These are phyloP conservation scores for Coemansia sp. DNA, from an alignment of 192 early-diverging fungal species.

Conservation along the genomic window DNA sequence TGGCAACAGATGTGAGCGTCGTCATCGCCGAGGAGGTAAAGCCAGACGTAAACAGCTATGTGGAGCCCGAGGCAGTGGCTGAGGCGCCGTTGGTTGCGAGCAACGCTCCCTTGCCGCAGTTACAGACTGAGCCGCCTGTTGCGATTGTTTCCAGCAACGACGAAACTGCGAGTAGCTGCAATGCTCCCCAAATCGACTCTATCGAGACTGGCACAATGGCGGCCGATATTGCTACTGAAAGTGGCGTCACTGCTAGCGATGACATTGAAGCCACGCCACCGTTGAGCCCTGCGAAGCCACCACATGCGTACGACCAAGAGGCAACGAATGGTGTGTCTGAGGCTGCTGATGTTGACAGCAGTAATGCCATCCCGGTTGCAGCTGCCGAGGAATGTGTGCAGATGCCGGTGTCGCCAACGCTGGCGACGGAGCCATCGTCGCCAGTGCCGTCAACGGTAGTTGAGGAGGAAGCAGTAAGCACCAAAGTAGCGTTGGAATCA, in stretches of 20 bases:
- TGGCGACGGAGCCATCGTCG: neutral
- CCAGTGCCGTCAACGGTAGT: neutral
- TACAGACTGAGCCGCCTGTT: neutral
- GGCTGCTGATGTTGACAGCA: neutral
- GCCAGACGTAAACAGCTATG: neutral
- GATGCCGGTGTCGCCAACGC: neutral
- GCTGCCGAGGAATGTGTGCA: neutral
- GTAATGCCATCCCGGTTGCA: neutral
- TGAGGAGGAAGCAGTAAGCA: neutral
- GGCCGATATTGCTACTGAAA: neutral
- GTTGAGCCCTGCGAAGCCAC: slow-evolving; percentile 17
- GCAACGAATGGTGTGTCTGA: neutral
- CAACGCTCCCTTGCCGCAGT: neutral
- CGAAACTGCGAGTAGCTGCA: neutral
- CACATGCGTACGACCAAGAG: neutral
- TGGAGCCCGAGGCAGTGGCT: neutral
- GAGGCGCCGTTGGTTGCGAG: neutral
- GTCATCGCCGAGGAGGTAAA: neutral
- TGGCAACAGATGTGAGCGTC: neutral
- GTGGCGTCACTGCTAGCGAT: neutral
- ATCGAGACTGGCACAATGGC: neutral
- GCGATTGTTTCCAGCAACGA: neutral
- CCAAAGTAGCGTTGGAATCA: neutral
- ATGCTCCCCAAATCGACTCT: neutral
- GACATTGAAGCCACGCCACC: neutral